Evolutionary conservation across 768 basidiomycete genomes (phyloP), one percentile per base, ranked within the genome.

Genomic region (Lyophyllum shimeji): DNA sequence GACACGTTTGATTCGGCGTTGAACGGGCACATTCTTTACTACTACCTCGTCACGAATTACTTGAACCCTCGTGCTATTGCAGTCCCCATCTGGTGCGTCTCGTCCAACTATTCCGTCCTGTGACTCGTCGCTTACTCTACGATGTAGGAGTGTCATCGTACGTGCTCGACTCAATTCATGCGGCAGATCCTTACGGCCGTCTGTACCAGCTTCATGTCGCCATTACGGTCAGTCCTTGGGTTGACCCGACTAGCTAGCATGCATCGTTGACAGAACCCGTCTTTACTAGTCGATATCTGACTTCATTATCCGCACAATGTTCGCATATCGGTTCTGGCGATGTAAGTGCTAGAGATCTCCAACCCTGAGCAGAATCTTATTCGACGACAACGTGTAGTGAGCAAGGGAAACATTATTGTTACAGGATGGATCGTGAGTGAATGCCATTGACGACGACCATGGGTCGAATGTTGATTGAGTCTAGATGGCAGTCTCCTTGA

Each of bases 1-100:
- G 84, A 86, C 63, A 83, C 84, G 0, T 80, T 85, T 53, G 81
- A 84, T 61, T 77, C 78, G 0, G 71, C 69, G 42, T 62, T 86
- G 52, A 80, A 78, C 45, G 72, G 73, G 47, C 84, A 86, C 62
- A 76, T 83, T 58, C 71, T 82, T 37, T 87, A 86, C 59, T 74
- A 74, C 61, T 86, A 86, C 60, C 73, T 84, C 49, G 81, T 86
- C 42, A 69, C 64, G 40, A 83, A 86, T 67, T 86, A 76, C 60
- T 64, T 78, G 54, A 79, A 81, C 59, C 76, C 78, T 2, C 6
- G 67, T 17, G 76, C 82, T 2, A 68, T 85, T 18, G 8, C 62
- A 13, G 56, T 59, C 20, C 78, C 80, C 0, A 72, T 81, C 9
- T 86, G 85, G 85, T 82, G 47, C 34, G 80, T 55, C 4, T 21